Conservation (phyloP, 1,284 basidiomycete species). For the Somion occarium region DNA sequence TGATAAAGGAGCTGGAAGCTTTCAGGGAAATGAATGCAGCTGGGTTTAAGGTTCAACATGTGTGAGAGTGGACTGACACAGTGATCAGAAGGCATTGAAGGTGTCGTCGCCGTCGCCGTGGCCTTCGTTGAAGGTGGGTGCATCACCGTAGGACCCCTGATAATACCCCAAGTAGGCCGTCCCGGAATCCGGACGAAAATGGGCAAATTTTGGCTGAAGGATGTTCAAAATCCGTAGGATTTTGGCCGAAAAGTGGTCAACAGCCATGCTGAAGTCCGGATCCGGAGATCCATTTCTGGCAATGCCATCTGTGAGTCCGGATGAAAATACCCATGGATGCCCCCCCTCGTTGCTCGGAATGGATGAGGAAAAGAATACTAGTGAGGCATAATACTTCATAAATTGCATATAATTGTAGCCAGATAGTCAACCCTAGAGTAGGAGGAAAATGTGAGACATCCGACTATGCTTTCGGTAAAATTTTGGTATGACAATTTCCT, state of each 20-base stretch:
- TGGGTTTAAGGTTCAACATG: no score
- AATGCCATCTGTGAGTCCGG: background rate
- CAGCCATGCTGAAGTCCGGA: background rate
- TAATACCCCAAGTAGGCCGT: background rate
- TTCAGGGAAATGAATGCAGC: background rate
- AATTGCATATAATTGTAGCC: background rate
- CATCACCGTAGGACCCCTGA: background rate
- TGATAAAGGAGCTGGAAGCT: background rate
- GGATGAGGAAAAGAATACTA: background rate
- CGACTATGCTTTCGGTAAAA: background rate
- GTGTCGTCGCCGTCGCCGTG: no score
- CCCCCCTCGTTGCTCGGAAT: background rate
- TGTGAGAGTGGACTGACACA: no score
- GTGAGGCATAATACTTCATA: background rate
- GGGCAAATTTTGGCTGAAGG: background rate
- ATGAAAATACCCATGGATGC: background rate
- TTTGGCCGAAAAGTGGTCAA: background rate
- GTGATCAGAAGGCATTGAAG: no score
- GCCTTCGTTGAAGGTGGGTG: no score
- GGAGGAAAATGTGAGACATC: background rate
- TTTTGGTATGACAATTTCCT: background rate
- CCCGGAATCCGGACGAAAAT: background rate
- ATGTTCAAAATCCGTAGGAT: background rate
- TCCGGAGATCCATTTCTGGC: background rate
- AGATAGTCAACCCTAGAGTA: background rate